Conservation (phyloP, 805 yeast species). For the Ogataea kodamae region DNA sequence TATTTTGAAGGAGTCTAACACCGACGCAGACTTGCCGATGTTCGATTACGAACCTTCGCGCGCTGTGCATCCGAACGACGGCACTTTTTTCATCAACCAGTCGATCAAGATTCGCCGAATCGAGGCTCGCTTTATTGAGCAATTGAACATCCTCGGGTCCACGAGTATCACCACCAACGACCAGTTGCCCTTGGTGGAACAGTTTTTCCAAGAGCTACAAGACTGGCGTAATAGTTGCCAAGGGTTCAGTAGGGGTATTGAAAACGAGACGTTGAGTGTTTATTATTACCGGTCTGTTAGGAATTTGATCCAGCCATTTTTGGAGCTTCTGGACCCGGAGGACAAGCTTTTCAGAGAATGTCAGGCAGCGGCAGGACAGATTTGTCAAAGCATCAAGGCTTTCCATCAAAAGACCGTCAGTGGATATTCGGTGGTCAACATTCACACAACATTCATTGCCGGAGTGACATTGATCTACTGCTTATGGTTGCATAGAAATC, state of each 20-base stretch:
- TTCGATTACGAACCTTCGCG: conserved; percentile 44
- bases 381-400: conserved; percentile 59
- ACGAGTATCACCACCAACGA: conserved; percentile 28
- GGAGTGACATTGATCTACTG: conserved; percentile 67
- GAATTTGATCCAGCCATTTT: conserved; percentile 58
- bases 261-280: conserved; percentile 55
- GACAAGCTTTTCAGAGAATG: conserved; percentile 60
- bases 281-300: conserved; percentile 61
- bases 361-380: conserved; percentile 70
- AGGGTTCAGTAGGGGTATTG: conserved; percentile 45
- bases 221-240: conserved; percentile 55
- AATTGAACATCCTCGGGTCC: conserved; percentile 39
- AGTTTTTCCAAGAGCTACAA: conserved; percentile 51
- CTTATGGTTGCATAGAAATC: conserved; percentile 61
- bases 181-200: conserved; percentile 50
- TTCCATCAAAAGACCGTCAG: conserved; percentile 59
- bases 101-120: conserved; percentile 53
- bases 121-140: conserved; percentile 57
- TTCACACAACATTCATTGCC: conserved; percentile 65
- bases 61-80: conserved; percentile 33
- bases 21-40: conserved; percentile 46
- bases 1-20: conserved; percentile 47
- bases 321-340: conserved; percentile 58
- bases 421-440: conserved; percentile 64
- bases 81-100: conserved; percentile 50